Base-by-base conservation (phyloP, 2,329 filamentous ascomycete genomes). In the Scedosporium boydii region DNA sequence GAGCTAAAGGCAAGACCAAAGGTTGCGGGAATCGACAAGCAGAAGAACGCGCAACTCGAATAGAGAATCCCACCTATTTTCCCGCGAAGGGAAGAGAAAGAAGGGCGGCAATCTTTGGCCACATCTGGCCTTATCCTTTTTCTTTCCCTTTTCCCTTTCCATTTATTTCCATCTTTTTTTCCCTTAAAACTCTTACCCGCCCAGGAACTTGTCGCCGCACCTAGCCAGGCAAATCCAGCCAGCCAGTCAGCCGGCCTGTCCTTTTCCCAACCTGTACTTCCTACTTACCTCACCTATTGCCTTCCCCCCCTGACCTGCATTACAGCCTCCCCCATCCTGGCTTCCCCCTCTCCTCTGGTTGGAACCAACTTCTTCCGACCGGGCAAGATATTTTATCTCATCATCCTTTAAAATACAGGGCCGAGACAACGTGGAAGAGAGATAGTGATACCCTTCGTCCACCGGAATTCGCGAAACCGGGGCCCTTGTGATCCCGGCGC, bases 281-380 rank as follows among this genome's bases (percentile, higher is more conserved):
- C 4, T 14, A 12, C 44, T 51, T 53, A 41, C 58, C 58, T 44
- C 18, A 34, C n/a, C 1, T 38, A 14, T 34, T 18, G 23, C 29
- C 21, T n/a, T 26, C n/a, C 34, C 57, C 34, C 57, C 58, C 44
- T 51, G 58, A 48, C 58, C 16, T 51, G 42, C 58, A 60, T 44
- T 44, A 26, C 58, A 60, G 58, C 58, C 58, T 60, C 53, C 59
- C 59, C n/a, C 44, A 48, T 55, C 51, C 51, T 55, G 51, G n/a
- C 51, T 27, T 26, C 51, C 51, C 51, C 38, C 60, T 61, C 14
- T 42, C 21, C 41, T 21, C 53, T n/a, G 18, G 29, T 53, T 29
- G 42, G 48, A 42, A 27, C 53, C 46, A 55, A 27, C 46, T 34
- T 59, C 38, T 41, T 34, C 56, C 59, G 41, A 46, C 63, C 38